Percentiles rank a stretch among this genome's conserved stretches.
Conservation (phyloP, 805 yeast species). For the Saccharomycopsis amapae region DNA sequence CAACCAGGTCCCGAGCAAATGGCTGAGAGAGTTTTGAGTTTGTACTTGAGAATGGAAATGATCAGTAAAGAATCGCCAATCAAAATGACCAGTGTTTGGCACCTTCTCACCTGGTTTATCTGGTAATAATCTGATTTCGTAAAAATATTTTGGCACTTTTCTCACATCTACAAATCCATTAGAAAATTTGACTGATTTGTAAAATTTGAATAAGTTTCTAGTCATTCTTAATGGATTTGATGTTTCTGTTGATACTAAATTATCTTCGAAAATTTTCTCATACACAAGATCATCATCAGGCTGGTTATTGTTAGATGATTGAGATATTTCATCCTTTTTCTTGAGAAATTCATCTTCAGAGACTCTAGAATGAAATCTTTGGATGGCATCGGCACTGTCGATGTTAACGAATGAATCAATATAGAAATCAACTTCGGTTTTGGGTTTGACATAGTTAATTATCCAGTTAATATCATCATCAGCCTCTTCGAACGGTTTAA, state of each 20-base stretch:
- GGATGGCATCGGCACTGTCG: slow-evolving; percentile 7
- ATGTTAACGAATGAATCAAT: slow-evolving; percentile 10
- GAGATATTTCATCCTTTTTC: neutral
- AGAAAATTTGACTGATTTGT: slow-evolving; percentile 5
- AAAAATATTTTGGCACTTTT: slow-evolving; percentile 14
- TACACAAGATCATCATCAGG: neutral
- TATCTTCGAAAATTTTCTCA: slow-evolving; percentile 3
- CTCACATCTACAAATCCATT: slow-evolving; percentile 5
- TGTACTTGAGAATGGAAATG: slow-evolving; percentile 32
- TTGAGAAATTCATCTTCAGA: neutral
- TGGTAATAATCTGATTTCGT: slow-evolving; percentile 10
- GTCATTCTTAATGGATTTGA: neutral
- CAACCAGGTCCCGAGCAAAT: slow-evolving; percentile 45
- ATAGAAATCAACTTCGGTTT: slow-evolving; percentile 7
- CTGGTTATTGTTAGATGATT: neutral
- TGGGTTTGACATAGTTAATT: slow-evolving; percentile 4
- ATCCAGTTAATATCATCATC: slow-evolving; percentile 3
- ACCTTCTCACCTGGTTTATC: slow-evolving; percentile 4
- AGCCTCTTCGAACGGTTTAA: neutral
- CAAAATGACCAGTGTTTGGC: slow-evolving; percentile 36
- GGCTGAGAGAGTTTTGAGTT: slow-evolving; percentile 26
- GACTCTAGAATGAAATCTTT: neutral
- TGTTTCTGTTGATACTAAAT: neutral
- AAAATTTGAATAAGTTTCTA: slow-evolving; percentile 3
- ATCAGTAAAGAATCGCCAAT: slow-evolving; percentile 53